Evolutionary conservation across 768 basidiomycete genomes (phyloP).

Genomic region (Rhodosporidiobolus odoratus): DNA sequence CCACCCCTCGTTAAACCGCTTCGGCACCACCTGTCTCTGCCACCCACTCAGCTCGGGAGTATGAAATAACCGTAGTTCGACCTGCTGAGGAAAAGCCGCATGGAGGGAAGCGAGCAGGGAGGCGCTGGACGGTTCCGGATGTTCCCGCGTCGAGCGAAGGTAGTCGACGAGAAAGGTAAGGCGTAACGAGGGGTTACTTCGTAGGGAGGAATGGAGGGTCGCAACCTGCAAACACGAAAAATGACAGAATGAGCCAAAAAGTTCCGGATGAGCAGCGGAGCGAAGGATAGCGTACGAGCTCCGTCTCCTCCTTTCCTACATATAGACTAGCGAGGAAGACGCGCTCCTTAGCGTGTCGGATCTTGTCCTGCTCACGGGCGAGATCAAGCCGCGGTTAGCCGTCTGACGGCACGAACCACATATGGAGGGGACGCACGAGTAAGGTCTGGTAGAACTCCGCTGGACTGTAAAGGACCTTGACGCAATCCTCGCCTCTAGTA

Average conservation of each 20-base stretch:
- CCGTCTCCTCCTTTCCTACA: conserved; percentile 69
- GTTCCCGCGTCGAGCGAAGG: conserved; percentile 53
- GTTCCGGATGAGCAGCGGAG: background rate
- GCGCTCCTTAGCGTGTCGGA: conserved; percentile 66
- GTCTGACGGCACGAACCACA: background rate
- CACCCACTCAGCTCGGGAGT: conserved; percentile 76
- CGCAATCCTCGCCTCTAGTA: conserved; percentile 49
- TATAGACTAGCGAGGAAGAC: conserved; percentile 89
- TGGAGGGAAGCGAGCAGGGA: conserved; percentile 63
- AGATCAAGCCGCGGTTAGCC: background rate
- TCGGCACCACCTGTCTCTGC: conserved; percentile 71
- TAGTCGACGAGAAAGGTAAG: conserved; percentile 70
- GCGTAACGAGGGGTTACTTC: conserved; percentile 57
- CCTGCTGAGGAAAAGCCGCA: conserved; percentile 62
- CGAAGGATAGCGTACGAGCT: conserved; percentile 57
- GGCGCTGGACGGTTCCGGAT: conserved; percentile 49
- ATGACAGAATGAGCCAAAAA: background rate
- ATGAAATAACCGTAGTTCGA: conserved; percentile 74
- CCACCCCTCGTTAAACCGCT: conserved; percentile 96
- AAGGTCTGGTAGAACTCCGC: conserved; percentile 57
- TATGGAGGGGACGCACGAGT: conserved; percentile 49
- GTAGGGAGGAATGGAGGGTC: conserved; percentile 60
- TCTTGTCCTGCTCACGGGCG: conserved; percentile 59
- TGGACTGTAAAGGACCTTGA: conserved; percentile 59
- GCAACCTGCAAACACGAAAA: conserved; percentile 57